Percentiles rank a stretch among this genome's conserved stretches.
Evolutionary conservation across 2,329 filamentous ascomycete genomes (phyloP).

Genomic region (Macrophomina pseudophaseolina): DNA sequence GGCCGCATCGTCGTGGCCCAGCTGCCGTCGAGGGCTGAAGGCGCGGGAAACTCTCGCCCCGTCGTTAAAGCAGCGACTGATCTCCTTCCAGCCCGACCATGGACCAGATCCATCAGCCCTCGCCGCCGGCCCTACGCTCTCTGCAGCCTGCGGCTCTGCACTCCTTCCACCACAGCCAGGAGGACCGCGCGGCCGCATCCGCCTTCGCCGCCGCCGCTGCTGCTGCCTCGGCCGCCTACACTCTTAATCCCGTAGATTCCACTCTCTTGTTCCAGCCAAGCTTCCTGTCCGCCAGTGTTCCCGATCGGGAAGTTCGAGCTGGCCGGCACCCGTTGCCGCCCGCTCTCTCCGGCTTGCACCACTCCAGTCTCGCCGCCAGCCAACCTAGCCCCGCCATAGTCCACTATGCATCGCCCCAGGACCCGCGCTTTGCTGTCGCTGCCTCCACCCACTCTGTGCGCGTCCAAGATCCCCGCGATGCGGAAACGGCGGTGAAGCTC

Average conservation of each 20-base stretch:
- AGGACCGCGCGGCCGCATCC: conserved; percentile 10
- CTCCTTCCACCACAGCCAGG: conserved; percentile 36
- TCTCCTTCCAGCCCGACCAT: conserved; percentile 12
- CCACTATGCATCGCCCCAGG: conserved; percentile 30
- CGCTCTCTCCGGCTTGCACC: conserved; percentile 33
- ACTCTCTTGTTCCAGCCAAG: conserved; percentile 16
- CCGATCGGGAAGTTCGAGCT: conserved; percentile 33
- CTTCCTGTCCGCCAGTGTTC: conserved; percentile 18
- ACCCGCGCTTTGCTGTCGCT: not conserved
- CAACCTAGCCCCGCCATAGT: conserved; percentile 29
- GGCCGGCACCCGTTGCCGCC: conserved; percentile 40
- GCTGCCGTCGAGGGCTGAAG: not conserved
- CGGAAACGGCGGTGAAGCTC: conserved; percentile 38
- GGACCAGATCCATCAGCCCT: conserved; percentile 22
- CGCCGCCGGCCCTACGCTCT: conserved; percentile 35
- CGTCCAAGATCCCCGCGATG: not conserved
- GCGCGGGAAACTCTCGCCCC: too few species aligned
- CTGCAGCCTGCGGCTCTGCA: conserved; percentile 37
- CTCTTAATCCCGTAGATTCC: conserved; percentile 47
- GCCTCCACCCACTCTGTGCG: not conserved
- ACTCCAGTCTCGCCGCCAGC: conserved; percentile 33
- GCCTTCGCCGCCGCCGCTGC: conserved; percentile 35
- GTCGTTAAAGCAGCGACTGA: conserved; percentile 36
- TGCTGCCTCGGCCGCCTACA: conserved; percentile 37
- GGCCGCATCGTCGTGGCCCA: not conserved